Conservation (phyloP, 2,329 filamentous ascomycete species). For the Zasmidium cellare region DNA sequence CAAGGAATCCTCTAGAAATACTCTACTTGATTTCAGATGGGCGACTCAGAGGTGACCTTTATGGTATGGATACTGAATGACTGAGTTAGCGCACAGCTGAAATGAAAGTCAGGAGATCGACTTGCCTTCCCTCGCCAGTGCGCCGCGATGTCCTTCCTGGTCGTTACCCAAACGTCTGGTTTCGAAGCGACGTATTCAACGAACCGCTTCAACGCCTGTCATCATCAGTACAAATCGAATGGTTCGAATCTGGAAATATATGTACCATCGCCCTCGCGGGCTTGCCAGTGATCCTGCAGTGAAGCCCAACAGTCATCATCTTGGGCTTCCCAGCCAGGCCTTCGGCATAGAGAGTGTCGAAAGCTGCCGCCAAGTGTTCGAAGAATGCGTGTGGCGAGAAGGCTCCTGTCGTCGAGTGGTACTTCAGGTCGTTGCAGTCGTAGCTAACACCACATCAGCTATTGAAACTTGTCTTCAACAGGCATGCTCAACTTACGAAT, state of each 20-base stretch:
- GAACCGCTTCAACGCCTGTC: slow-evolving; percentile 49
- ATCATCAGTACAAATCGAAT: slow-evolving; percentile 34
- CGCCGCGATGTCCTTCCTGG: slow-evolving; percentile 51
- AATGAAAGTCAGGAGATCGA: neutral
- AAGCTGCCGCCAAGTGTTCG: slow-evolving; percentile 51
- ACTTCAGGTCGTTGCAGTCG: slow-evolving; percentile 56
- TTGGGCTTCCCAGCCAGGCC: slow-evolving; percentile 51
- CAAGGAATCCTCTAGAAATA: neutral
- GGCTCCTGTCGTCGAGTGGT: slow-evolving; percentile 45
- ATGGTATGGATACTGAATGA: neutral
- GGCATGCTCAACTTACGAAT: slow-evolving; percentile 36
- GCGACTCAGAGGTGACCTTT: neutral
- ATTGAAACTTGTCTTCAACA: too few species aligned
- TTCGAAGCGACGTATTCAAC: slow-evolving; percentile 53
- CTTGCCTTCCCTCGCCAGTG: neutral
- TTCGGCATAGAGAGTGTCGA: slow-evolving; percentile 56
- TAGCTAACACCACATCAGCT: too few species aligned
- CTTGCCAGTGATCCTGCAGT: slow-evolving; percentile 55
- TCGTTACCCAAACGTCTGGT: slow-evolving; percentile 53
- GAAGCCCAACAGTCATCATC: slow-evolving; percentile 60
- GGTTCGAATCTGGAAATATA: too few species aligned
- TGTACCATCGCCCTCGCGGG: slow-evolving; percentile 37
- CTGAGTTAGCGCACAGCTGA: neutral
- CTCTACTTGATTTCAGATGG: neutral
- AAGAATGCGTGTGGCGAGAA: slow-evolving; percentile 46